phyloP scores from a whole-genome alignment of 331 rosid genomes.

The Dryas integrifolia region DNA sequence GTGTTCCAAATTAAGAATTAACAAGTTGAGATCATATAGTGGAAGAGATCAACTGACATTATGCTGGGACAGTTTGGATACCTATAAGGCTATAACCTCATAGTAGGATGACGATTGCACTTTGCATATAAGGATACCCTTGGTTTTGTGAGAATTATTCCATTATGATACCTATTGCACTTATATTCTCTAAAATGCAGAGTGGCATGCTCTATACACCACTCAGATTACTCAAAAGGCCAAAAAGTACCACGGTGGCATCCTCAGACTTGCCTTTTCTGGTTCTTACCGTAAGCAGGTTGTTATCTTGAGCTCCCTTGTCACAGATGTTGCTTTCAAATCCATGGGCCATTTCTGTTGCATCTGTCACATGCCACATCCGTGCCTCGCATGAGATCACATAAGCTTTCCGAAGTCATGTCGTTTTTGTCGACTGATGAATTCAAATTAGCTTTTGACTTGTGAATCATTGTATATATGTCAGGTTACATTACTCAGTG shows the following conservation, averaged over 20 bases:
- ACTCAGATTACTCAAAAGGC: slow-evolving; percentile 33
- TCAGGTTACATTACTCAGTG: slow-evolving; percentile 35
- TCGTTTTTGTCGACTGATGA: not conserved
- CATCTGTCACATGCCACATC: not conserved
- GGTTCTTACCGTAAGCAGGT: slow-evolving; percentile 33
- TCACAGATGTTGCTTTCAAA: not conserved
- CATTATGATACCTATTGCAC: not conserved
- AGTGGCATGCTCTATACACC: slow-evolving; percentile 34
- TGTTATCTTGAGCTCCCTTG: slow-evolving; percentile 2
- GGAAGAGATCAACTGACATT: not conserved
- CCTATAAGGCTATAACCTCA: not conserved
- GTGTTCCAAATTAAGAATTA: not conserved
- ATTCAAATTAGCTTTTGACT: not conserved
- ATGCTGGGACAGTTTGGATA: not conserved
- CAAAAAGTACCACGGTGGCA: slow-evolving; percentile 31
- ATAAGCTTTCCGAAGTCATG: not conserved
- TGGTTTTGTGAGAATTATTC: not conserved
- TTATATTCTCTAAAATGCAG: slow-evolving; percentile 1
- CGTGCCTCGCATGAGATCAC: not conserved
- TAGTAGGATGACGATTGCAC: not conserved
- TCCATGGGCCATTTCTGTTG: not conserved
- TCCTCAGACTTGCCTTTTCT: slow-evolving; percentile 26
- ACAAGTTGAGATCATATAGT: not conserved
- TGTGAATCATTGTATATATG: not conserved
- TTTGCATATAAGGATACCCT: not conserved